Evolutionary conservation across 1,139 yeast genomes (phyloP), one percentile per base, ranked within the genome.

Genomic region (Fermentozyma sake): DNA sequence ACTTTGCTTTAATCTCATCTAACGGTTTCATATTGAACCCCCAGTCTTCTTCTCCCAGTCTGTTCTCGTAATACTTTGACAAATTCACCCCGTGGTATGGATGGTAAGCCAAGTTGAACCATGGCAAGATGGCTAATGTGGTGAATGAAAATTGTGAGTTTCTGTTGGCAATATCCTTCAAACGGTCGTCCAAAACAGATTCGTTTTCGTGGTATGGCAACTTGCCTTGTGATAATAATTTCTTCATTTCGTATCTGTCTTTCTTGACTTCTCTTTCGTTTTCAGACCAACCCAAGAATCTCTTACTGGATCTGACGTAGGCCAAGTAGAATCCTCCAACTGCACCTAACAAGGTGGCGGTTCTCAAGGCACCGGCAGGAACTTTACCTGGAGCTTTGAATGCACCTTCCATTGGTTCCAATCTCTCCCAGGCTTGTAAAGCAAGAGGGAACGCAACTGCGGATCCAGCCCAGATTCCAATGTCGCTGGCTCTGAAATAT

Each of bases 81-180:
- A 81, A 64, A 50, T 79, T 81, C 33, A 82, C 79, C 19, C 93
- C 94, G 55, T 85, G 95, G 61, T 78, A 80, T 44, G 85, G 87
- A 56, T 85, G 95, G 50, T 77, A 61, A 27, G 79, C 87, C 40
- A 82, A 61, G 59, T 85, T 85, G 66, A 85, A 83, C 87, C 89
- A 80, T 20, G 95, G 95, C 46, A 84, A 58, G 38, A 82, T 52
- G 32, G 79, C 76, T 46, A 79, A 52, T 33, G 69, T 61, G 34
- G 75, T 57, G 46, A 76, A 78, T 6, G 95, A 76, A 52, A 77
- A 79, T 44, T 79, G 83, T 14, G 94, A 80, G 65, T 83, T 81
- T 61, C 87, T 75, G 48, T 83, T 79, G 39, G 95, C 78, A 41
- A 82, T 67, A 45, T 79, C 83, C 55, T 84, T 84, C 48, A 79